phyloP scores from a whole-genome alignment of 257 asterid genomes.

The Nicotiana knightiana region DNA sequence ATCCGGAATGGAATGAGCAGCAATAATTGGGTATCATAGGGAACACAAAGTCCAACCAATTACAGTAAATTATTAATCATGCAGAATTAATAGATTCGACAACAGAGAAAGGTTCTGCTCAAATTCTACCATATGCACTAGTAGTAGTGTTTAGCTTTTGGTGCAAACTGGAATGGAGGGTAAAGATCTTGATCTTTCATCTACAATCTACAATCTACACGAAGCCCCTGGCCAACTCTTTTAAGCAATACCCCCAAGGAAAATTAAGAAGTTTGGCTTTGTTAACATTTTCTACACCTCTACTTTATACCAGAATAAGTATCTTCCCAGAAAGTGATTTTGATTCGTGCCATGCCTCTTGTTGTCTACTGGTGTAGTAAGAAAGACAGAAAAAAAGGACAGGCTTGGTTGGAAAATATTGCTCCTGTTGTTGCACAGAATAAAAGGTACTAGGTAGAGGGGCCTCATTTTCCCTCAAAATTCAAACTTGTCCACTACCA shows the following conservation, averaged over 20 bases:
- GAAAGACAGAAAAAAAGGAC: not conserved
- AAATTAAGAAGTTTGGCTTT: not conserved
- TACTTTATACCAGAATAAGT: slow-evolving; percentile 19
- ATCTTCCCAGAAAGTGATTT: slow-evolving; percentile 10
- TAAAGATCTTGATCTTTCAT: not conserved
- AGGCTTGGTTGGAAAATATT: not conserved
- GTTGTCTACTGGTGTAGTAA: slow-evolving; percentile 3
- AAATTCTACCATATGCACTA: not conserved
- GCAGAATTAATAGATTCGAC: not conserved
- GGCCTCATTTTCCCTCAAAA: slow-evolving; percentile 8
- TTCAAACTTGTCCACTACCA: slow-evolving; percentile 9
- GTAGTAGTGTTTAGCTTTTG: not conserved
- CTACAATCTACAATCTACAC: not conserved
- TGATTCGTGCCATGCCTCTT: slow-evolving; percentile 8
- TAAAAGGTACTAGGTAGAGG: not conserved
- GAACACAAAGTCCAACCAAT: not conserved
- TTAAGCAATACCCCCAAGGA: not conserved
- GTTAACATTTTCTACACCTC: slow-evolving; percentile 9
- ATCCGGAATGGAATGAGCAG: not conserved
- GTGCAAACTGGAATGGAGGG: not conserved
- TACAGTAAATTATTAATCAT: not conserved
- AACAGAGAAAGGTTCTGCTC: not conserved
- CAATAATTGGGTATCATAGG: not conserved
- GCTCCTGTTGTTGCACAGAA: not conserved
- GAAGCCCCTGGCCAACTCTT: not conserved